Conservation (phyloP, 352 stramenopile genomes). For the Phytopythium vexans region DNA sequence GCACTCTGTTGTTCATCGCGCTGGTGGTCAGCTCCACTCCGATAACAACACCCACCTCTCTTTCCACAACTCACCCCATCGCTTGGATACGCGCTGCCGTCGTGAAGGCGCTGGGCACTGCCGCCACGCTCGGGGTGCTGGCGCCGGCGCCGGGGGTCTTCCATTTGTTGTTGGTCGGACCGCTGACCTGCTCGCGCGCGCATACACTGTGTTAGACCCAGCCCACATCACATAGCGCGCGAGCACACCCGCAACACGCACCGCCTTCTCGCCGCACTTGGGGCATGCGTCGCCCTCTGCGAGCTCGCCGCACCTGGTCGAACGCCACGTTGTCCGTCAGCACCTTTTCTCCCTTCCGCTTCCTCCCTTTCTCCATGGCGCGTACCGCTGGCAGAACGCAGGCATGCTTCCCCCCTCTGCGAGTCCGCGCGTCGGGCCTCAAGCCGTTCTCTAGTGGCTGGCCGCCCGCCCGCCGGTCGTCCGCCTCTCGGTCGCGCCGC, state of each 20-base stretch:
- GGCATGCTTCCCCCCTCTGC: conserved; percentile 37
- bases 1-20: conserved; percentile 14
- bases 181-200: conserved; percentile 20
- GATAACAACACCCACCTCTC: background rate
- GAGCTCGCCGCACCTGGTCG: conserved; percentile 51
- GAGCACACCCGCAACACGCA: conserved; percentile 16
- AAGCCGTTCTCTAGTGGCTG: conserved; percentile 1
- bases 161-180: conserved; percentile 41
- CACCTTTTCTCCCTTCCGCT: conserved; percentile 1
- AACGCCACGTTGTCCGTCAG: conserved; percentile 4
- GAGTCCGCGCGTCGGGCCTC: background rate
- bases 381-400: conserved; percentile 66
- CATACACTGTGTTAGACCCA: background rate
- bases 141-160: conserved; percentile 34
- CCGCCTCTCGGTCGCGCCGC: too few species aligned
- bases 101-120: conserved; percentile 66
- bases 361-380: background rate
- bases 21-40: too few species aligned
- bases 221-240: background rate
- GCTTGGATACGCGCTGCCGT: conserved; percentile 44
- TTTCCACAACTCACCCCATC: conserved; percentile 33
- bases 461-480: too few species aligned
- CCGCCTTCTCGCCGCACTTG: conserved; percentile 62
- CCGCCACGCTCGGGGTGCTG: conserved; percentile 37
- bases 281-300: conserved; percentile 45